Evolutionary conservation across 1,284 basidiomycete genomes (phyloP).

Genomic region (Apiotrichum sp.): DNA sequence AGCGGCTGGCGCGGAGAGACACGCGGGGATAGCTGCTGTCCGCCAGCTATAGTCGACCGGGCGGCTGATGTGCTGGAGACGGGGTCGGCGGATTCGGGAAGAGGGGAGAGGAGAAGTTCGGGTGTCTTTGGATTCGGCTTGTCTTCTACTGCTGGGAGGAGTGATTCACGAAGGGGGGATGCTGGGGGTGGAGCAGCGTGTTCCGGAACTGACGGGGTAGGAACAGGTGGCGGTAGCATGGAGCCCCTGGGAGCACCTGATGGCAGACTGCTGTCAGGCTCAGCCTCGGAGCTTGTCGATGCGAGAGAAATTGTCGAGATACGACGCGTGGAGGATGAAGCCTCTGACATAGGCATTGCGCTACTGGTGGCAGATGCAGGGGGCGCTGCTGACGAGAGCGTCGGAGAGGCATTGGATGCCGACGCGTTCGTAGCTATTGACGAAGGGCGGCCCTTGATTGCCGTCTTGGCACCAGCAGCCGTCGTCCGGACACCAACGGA

Average conservation of each 20-base stretch:
- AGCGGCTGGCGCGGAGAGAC: constrained; percentile 4
- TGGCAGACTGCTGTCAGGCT: not conserved
- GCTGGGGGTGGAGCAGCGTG: not conserved
- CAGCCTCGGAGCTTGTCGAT: not conserved
- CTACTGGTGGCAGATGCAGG: not conserved
- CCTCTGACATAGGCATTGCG: not conserved
- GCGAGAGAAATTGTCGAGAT: not conserved
- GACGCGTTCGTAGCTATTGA: not conserved
- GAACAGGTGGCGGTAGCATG: not conserved
- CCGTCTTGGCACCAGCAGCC: not conserved
- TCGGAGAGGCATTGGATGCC: not conserved
- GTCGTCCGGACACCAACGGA: constrained; percentile 1
- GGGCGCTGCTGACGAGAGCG: not conserved
- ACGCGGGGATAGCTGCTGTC: not conserved
- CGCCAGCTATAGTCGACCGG: not conserved
- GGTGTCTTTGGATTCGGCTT: not conserved
- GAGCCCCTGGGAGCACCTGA: not conserved
- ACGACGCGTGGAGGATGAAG: not conserved
- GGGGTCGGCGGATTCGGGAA: not conserved
- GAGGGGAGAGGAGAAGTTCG: not conserved
- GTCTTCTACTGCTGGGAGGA: not conserved
- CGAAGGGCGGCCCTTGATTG: not conserved
- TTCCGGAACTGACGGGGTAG: not conserved
- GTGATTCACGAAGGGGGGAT: not conserved
- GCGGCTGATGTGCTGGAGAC: not conserved